Evolutionary conservation across 2,329 filamentous ascomycete species (phyloP).

Genomic region (Coniochaeta sp.): DNA sequence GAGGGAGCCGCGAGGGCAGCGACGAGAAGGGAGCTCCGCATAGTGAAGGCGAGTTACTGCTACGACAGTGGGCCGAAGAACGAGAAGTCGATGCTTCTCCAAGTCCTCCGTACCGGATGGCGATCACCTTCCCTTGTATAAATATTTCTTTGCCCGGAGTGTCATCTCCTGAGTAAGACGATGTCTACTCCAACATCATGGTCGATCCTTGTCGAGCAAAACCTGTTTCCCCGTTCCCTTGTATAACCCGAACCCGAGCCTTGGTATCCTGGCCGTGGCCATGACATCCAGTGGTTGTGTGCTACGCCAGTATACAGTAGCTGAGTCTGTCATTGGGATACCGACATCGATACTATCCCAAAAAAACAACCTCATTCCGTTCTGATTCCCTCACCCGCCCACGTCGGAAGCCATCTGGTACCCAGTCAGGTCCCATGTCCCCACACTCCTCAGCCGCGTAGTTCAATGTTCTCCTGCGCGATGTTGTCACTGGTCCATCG

Average conservation of each 20-base stretch:
- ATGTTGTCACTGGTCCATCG: not conserved
- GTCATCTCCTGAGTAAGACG: not conserved
- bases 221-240: not conserved
- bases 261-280: too few species aligned
- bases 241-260: too few species aligned
- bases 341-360: not conserved
- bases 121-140: not conserved
- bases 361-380: not conserved
- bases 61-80: not conserved
- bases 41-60: not conserved
- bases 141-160: not conserved
- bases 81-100: not conserved
- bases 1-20: conserved; percentile 5
- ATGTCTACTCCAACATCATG: not conserved
- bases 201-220: not conserved
- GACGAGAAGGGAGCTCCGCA: conserved; percentile 4
- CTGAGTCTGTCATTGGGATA: not conserved
- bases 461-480: not conserved
- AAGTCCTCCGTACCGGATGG: not conserved
- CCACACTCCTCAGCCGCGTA: not conserved
- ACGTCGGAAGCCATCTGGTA: not conserved
- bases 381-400: not conserved
- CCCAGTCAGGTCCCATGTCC: not conserved
- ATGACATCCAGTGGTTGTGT: too few species aligned
- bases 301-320: not conserved